These are phyloP conservation scores for Claviceps sp. DNA, from an alignment of 2,329 filamentous ascomycete genomes.

Conservation along the genomic window DNA sequence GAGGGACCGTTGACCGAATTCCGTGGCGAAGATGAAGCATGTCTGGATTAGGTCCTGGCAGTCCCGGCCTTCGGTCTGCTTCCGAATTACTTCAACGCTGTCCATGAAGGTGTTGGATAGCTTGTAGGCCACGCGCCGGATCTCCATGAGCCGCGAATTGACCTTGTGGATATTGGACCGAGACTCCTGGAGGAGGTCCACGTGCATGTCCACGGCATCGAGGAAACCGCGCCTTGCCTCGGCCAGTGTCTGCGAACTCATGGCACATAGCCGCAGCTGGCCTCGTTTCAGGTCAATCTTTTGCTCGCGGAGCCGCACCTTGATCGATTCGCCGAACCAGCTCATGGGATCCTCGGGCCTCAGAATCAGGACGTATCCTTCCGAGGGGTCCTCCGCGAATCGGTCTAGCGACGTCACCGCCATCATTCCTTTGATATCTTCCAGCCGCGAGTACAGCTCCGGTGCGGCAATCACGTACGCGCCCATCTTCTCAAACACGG, in stretches of 20 bases:
- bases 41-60: slow-evolving; percentile 95
- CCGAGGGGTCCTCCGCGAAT: slow-evolving; percentile 59
- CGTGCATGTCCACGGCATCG: slow-evolving; percentile 65
- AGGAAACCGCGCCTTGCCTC: slow-evolving; percentile 69
- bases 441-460: slow-evolving; percentile 56
- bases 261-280: slow-evolving; percentile 75
- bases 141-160: slow-evolving; percentile 80
- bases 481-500: slow-evolving; percentile 56
- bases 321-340: slow-evolving; percentile 71
- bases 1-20: slow-evolving; percentile 89
- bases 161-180: slow-evolving; percentile 88
- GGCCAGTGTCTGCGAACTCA: slow-evolving; percentile 67
- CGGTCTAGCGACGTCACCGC: slow-evolving; percentile 49
- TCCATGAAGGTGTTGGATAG: slow-evolving; percentile 98
- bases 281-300: slow-evolving; percentile 76
- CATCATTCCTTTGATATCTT: slow-evolving; percentile 76
- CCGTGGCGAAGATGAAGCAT: slow-evolving; percentile 96
- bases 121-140: slow-evolving; percentile 91
- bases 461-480: slow-evolving; percentile 78
- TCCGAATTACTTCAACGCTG: slow-evolving; percentile 83
- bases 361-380: slow-evolving; percentile 69
- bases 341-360: slow-evolving; percentile 63
- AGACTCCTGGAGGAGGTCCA: slow-evolving; percentile 84
- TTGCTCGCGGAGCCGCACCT: slow-evolving; percentile 59
- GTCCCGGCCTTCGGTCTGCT: slow-evolving; percentile 69